A percentile compares a stretch with the other conserved stretches of the same genome.
These are phyloP conservation scores for Thymus quinquecostatus DNA, from an alignment of 257 asterid genomes.

Conservation along the genomic window DNA sequence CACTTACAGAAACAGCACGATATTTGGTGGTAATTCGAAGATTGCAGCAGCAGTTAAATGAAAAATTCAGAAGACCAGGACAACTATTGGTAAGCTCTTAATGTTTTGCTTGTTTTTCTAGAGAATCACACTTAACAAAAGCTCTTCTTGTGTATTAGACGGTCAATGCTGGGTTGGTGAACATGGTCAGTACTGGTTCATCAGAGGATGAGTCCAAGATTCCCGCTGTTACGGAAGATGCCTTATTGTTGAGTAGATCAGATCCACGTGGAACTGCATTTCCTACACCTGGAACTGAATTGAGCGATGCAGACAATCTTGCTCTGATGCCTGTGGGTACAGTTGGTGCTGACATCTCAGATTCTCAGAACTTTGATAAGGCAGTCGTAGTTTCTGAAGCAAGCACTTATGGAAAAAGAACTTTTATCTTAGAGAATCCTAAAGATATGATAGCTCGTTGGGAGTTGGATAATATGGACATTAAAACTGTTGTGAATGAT, in stretches of 20 bases:
- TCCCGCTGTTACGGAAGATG: slow-evolving; percentile 51
- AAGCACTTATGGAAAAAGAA: slow-evolving; percentile 45
- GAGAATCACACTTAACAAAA: slow-evolving; percentile 24
- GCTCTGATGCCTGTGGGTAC: slow-evolving; percentile 67
- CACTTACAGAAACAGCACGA: slow-evolving; percentile 73
- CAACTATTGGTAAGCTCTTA: slow-evolving; percentile 58
- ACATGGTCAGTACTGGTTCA: slow-evolving; percentile 41
- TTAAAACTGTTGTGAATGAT: slow-evolving; percentile 81
- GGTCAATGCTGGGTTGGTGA: slow-evolving; percentile 49
- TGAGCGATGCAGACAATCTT: slow-evolving; percentile 49
- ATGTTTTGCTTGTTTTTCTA: slow-evolving; percentile 32
- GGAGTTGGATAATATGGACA: slow-evolving; percentile 82
- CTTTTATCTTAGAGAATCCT: slow-evolving; percentile 66
- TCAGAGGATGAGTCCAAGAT: slow-evolving; percentile 58
- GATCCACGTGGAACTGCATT: slow-evolving; percentile 40
- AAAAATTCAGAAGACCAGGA: slow-evolving; percentile 72
- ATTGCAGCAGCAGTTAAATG: slow-evolving; percentile 68
- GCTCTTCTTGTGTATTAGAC: slow-evolving; percentile 44
- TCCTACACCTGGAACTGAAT: slow-evolving; percentile 53
- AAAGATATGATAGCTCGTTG: slow-evolving; percentile 94
- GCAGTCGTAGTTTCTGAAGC: slow-evolving; percentile 60
- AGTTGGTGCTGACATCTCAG: slow-evolving; percentile 38
- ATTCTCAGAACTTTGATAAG: slow-evolving; percentile 45
- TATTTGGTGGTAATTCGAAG: slow-evolving; percentile 72
- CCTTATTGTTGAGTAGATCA: slow-evolving; percentile 45